Evolutionary conservation across 2,329 filamentous ascomycete species (phyloP).

Genomic region (Calonectria hawksworthii): DNA sequence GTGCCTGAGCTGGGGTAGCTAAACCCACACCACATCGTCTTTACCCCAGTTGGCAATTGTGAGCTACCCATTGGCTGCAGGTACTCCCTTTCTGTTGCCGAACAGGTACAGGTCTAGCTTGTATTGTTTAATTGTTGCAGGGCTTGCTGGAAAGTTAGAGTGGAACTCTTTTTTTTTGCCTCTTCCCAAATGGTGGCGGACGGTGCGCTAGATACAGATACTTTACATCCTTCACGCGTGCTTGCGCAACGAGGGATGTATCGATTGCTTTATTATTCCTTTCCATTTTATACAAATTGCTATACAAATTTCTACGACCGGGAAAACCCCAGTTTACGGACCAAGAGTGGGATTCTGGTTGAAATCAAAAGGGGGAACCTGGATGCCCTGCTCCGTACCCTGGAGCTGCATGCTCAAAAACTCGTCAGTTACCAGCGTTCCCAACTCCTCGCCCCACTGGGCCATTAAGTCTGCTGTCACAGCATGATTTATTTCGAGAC

Average conservation of each 20-base stretch:
- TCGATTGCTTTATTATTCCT: background rate
- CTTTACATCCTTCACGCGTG: background rate
- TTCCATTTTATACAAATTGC: background rate
- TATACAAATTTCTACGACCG: background rate
- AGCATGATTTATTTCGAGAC: conserved; percentile 45
- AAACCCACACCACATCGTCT: background rate
- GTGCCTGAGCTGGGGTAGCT: conserved; percentile 1
- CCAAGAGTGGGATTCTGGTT: conserved; percentile 38
- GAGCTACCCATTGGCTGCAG: background rate
- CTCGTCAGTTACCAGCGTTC: conserved; percentile 52
- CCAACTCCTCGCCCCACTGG: conserved; percentile 48
- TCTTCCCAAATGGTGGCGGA: background rate
- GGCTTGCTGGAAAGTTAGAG: background rate
- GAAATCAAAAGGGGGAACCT: conserved; percentile 48
- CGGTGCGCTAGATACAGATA: background rate
- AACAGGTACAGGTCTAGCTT: background rate
- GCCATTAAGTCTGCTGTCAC: conserved; percentile 45
- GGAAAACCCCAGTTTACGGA: background rate
- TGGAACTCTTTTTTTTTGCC: background rate
- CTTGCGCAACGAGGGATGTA: background rate
- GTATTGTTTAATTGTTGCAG: background rate
- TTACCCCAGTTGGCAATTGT: background rate
- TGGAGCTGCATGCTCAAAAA: conserved; percentile 52
- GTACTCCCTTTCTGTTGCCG: background rate
- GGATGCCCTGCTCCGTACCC: conserved; percentile 40